Evolutionary conservation across 495 filamentous ascomycete species (phyloP).

Genomic region (Lasiosphaeriaceae sp.): DNA sequence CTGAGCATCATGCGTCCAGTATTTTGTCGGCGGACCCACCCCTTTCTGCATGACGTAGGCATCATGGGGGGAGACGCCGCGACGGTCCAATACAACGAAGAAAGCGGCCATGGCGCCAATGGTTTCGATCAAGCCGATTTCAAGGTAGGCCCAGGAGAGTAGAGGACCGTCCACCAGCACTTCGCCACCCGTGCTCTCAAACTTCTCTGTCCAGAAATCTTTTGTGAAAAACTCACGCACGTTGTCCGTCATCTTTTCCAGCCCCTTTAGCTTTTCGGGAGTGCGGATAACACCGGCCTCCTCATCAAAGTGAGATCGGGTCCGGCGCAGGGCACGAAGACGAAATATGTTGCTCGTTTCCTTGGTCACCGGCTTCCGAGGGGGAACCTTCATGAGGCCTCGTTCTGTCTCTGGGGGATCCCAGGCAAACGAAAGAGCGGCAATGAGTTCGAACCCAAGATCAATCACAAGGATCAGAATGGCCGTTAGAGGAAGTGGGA

Average conservation of each 20-base stretch:
- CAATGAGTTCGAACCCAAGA: conserved; percentile 17
- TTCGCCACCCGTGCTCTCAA: conserved; percentile 27
- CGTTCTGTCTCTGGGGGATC: conserved; percentile 18
- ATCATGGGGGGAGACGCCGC: conserved; percentile 12
- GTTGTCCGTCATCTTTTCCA: conserved; percentile 14
- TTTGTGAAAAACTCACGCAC: conserved; percentile 17
- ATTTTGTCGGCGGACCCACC: conserved; percentile 20
- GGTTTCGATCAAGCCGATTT: conserved; percentile 17
- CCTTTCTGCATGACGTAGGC: conserved; percentile 28
- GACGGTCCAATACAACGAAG: conserved; percentile 12
- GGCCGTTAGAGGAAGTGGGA: conserved; percentile 15
- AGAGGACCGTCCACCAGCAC: conserved; percentile 29
- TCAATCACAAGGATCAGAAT: conserved; percentile 21
- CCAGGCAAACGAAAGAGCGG: conserved; percentile 19
- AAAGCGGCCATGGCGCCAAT: conserved; percentile 13
- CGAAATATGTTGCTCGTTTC: conserved; percentile 27
- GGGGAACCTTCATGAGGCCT: conserved; percentile 29
- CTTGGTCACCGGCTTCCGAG: conserved; percentile 28
- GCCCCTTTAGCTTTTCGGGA: conserved; percentile 18
- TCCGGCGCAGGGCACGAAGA: conserved; percentile 22
- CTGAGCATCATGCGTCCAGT: conserved; percentile 21
- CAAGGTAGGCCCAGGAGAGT: conserved; percentile 21
- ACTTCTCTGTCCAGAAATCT: conserved; percentile 26
- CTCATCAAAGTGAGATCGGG: conserved; percentile 24
- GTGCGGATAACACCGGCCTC: conserved; percentile 20